Evolutionary conservation across 2,329 filamentous ascomycete genomes (phyloP), one percentile per base, ranked within the genome.

Genomic region (Aspergillus ochraceoroseus): DNA sequence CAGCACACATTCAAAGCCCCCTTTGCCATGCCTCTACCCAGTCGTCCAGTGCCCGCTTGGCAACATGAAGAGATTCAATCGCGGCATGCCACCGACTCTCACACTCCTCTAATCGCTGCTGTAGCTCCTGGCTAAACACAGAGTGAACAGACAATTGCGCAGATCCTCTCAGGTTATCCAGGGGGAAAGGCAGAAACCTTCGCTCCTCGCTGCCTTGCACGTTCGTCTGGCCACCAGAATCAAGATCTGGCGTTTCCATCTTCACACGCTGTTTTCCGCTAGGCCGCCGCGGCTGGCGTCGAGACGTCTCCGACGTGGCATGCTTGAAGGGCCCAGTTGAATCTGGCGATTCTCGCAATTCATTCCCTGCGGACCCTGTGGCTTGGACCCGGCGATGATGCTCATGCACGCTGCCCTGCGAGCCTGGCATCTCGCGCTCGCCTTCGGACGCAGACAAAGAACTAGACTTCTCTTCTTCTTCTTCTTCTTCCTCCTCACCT

Each of bases 71-170:
- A n/a, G 53, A 46, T 12, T 49, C 33, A 8, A 45, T 47, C 15
- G 51, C 48, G 33, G 70, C 76, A 38, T 74, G 74, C 12, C 73
- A 81, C 19, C 71, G 82, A 14, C 66, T 73, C 15, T 75, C 74
- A 4, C 76, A 79, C 1, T 67, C 76, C 8, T 68, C 72, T 1
- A 82, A 75, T 49, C 73, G 74, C 8, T 63, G 70, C 1, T 76
- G 71, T 1, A 75, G 74, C 4, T 83, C 78, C 1, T 70, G 74
- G 7, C 69, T 81, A 13, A 77, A 75, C 1, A 75, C 77, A 9
- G 68, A 76, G 32, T 52, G 69, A 66, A 54, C 19, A 72, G 58
- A 53, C 34, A 58, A 30, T 19, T 47, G 38, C 32, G 54, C 47
- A 6, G 57, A 46, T n/a, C 48, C 53, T 26, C 48, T 25, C 15